These are phyloP conservation scores for Turritis glabra DNA, from an alignment of 345 rosid species.

Conservation along the genomic window DNA sequence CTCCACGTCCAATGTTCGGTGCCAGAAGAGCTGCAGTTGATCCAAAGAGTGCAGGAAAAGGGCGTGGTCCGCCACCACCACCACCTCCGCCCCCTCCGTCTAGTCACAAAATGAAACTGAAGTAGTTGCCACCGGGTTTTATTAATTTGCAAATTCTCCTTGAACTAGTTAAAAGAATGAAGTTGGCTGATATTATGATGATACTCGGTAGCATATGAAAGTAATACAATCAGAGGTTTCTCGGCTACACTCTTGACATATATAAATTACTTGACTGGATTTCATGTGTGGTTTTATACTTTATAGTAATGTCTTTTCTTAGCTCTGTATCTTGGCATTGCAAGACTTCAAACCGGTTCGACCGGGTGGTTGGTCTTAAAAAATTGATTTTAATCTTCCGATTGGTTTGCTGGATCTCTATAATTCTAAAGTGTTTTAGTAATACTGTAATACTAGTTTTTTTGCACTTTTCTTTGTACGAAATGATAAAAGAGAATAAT, in stretches of 20 bases:
- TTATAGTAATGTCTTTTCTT: background rate
- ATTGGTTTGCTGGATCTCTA: slow-evolving; percentile 1
- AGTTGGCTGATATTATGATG: too few species aligned
- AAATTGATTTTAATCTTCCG: background rate
- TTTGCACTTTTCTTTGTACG: background rate
- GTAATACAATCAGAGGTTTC: background rate
- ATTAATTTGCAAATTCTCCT: too few species aligned
- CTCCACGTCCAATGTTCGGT: too few species aligned
- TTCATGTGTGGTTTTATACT: too few species aligned
- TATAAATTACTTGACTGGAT: background rate
- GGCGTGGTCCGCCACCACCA: slow-evolving; percentile 13
- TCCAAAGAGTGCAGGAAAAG: too few species aligned
- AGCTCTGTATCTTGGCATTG: too few species aligned
- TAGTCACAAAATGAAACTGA: background rate
- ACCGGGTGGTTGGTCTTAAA: slow-evolving; percentile 12
- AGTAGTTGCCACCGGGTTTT: background rate
- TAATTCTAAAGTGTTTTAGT: background rate
- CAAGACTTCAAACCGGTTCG: background rate
- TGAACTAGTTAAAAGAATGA: too few species aligned
- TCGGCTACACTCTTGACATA: background rate
- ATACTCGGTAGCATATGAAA: too few species aligned
- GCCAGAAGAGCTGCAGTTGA: too few species aligned
- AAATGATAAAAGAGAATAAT: slow-evolving; percentile 9
- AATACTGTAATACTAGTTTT: too few species aligned
- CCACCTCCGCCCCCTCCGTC: background rate